Evolutionary conservation across 768 basidiomycete genomes (phyloP).

Genomic region (Termitomyces titanicus): DNA sequence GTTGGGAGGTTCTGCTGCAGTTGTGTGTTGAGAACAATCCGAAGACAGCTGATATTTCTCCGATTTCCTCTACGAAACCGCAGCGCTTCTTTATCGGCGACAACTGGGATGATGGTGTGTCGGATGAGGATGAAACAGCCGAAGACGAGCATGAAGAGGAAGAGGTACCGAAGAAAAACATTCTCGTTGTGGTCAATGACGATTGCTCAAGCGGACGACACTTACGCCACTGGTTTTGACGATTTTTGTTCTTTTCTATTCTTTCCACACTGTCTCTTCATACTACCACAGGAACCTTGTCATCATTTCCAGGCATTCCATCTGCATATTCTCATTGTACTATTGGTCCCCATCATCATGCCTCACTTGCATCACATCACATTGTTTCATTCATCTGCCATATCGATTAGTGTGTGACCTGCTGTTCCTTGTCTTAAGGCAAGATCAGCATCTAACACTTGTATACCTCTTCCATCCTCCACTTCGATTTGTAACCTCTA

Average conservation of each 20-base stretch:
- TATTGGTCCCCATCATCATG: neutral
- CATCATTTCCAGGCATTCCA: neutral
- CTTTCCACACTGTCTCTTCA: neutral
- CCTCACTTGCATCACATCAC: neutral
- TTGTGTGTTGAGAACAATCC: constrained; percentile 28
- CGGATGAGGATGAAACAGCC: constrained; percentile 11
- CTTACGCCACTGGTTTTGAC: constrained; percentile 8
- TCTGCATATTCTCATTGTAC: neutral
- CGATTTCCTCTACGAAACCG: constrained; percentile 4
- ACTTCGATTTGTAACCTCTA: neutral
- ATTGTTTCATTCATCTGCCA: neutral
- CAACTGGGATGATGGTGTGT: constrained; percentile 8
- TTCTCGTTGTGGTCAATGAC: constrained; percentile 15
- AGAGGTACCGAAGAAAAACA: constrained; percentile 6
- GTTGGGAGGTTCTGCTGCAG: constrained; percentile 50
- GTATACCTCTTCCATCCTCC: neutral
- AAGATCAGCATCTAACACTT: neutral
- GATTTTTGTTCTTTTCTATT: neutral
- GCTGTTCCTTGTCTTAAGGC: neutral
- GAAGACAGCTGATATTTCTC: neutral
- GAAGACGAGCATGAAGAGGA: constrained; percentile 18
- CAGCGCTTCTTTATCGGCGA: constrained; percentile 19
- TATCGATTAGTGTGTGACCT: neutral
- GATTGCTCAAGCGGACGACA: constrained; percentile 1
- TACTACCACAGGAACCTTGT: neutral